phyloP scores from a whole-genome alignment of 2,329 filamentous ascomycete species.

The Ophiostoma sp. region DNA sequence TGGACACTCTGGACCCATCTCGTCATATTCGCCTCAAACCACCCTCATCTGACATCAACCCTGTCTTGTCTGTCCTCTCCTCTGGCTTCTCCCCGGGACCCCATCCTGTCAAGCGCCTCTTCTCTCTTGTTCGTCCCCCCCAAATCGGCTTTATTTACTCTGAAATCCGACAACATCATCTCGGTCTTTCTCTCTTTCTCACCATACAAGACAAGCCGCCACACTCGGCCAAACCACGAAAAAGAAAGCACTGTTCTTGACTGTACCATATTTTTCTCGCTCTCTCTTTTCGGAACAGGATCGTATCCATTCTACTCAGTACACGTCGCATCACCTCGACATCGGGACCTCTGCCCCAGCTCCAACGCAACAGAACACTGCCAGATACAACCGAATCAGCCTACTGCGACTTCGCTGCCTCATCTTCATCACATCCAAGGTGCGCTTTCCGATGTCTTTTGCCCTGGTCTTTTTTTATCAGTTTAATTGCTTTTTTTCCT shows the following conservation, averaged over 20 bases:
- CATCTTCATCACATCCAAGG: conserved; percentile 14
- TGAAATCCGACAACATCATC: not conserved
- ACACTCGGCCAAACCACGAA: not conserved
- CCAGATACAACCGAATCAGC: not conserved
- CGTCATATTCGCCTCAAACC: not conserved
- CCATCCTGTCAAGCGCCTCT: not conserved
- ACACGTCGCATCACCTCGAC: not conserved
- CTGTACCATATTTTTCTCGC: not conserved
- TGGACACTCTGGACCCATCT: not conserved
- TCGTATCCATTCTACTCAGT: not conserved
- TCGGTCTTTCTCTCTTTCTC: not conserved
- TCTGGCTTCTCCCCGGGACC: not conserved
- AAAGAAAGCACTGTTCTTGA: not conserved
- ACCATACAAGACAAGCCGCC: not conserved
- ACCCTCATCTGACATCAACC: not conserved
- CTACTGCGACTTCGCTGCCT: not conserved
- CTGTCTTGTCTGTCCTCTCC: not conserved
- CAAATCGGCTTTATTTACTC: not conserved
- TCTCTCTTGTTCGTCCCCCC: not conserved
- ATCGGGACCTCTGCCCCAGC: not conserved
- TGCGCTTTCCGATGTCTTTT: not conserved
- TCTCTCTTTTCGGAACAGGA: not conserved
- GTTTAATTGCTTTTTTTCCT: not conserved
- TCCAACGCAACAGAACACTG: not conserved
- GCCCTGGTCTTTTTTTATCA: not conserved